Evolutionary conservation across 805 yeast genomes (phyloP), one percentile per base, ranked within the genome.

Genomic region (Ogataea sp.): DNA sequence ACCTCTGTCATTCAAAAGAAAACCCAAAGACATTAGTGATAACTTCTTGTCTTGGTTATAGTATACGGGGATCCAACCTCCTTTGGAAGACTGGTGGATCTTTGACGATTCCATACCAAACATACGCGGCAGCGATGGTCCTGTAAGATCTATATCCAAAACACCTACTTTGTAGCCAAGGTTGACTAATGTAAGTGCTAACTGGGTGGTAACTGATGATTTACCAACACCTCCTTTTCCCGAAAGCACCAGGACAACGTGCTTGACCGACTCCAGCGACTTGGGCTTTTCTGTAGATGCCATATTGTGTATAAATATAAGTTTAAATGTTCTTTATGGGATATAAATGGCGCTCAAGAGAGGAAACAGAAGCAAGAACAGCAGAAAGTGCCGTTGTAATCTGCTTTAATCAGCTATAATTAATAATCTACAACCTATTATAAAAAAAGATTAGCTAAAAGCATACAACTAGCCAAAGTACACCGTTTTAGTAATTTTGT

Each of bases 161-260:
- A 93, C 95, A 2, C 98, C 98, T n/a, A 93, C 96, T 50, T 73
- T 80, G 52, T 58, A 76, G 2, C 93, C 95, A 53, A 73, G 66
- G 13, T 68, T 63, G 6, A 80, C 85, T 24, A 93, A 66, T 0
- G 89, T 70, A n/a, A 93, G 68, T 0, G 97, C 97, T 1, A 88
- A 68, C 56, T 93, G 99, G 0, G 96, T 85, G 3, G 98, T 89
- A 2, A 93, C 88, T 0, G 97, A 87, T 11, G 96, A 87, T 57
- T 93, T 93, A 2, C 98, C 98, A 1, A 93, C 98, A 20, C 98
- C 97, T 23, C 97, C 97, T 59, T 88, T 88, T 1, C 97, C 99
- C 0, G 96, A 87, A 3, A 93, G 73, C 10, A 93, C 80, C 27
- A 93, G 68, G 3, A 88, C 56, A 4, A 93, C 78, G 56, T 90